A percentile compares a stretch with the other conserved stretches of the same genome.
phyloP scores from a whole-genome alignment of 768 basidiomycete genomes.

The Tricholoma flavovirens region DNA sequence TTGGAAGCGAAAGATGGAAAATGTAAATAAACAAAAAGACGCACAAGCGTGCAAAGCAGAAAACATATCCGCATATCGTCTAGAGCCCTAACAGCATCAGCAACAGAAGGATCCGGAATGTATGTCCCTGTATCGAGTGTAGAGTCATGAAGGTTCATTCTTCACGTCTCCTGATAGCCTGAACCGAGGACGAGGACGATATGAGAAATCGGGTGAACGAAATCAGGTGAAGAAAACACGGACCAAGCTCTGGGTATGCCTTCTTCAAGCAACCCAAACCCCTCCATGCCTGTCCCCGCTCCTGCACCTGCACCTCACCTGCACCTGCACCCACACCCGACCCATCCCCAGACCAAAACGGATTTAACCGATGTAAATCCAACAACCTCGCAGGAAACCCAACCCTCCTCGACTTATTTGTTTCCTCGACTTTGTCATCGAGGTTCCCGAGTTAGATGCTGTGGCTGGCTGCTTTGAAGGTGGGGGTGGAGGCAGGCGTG shows the following conservation, averaged over 20 bases:
- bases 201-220: neutral
- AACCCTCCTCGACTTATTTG: constrained; percentile 70
- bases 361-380: constrained; percentile 82
- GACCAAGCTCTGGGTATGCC: constrained; percentile 37
- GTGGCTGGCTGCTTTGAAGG: constrained; percentile 25
- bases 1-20: neutral
- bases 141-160: constrained; percentile 67
- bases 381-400: constrained; percentile 67
- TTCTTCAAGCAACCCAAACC: neutral
- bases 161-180: constrained; percentile 78
- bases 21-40: constrained; percentile 11
- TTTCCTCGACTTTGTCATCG: constrained; percentile 26
- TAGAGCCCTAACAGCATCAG: constrained; percentile 84
- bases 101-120: constrained; percentile 72
- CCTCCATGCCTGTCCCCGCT: too few relatives aligned
- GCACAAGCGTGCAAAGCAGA: constrained; percentile 54
- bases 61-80: constrained; percentile 54
- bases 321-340: neutral
- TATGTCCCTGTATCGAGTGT: constrained; percentile 75
- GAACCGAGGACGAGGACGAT: neutral
- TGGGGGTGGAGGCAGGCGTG: constrained; percentile 16
- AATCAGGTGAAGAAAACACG: neutral
- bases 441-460: too few relatives aligned
- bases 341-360: constrained; percentile 45
- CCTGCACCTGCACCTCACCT: neutral